Percentiles rank a stretch among this genome's conserved stretches.
Evolutionary conservation across 108 stramenopile species (phyloP).

Genomic region (Fistulifera solaris): DNA sequence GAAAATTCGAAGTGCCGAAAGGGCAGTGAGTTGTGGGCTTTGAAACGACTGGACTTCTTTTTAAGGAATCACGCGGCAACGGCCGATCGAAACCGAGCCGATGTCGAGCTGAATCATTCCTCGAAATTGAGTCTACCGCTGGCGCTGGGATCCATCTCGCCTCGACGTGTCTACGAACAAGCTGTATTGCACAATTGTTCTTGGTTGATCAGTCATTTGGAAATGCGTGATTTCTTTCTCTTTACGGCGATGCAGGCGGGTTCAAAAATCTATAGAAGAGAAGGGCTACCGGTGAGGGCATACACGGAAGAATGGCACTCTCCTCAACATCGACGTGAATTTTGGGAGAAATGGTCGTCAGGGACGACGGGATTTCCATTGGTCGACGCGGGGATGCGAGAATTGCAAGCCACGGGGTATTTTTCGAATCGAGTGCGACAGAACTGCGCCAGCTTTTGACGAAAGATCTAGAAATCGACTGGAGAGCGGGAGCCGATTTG

Average conservation of each 20-base stretch:
- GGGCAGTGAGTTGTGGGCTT: slow-evolving; percentile 20
- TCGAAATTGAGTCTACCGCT: slow-evolving; percentile 33
- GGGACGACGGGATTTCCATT: slow-evolving; percentile 80
- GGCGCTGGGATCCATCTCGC: slow-evolving; percentile 44
- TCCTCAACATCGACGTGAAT: neutral
- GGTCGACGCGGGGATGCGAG: slow-evolving; percentile 88
- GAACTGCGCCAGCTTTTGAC: slow-evolving; percentile 82
- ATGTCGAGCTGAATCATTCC: slow-evolving; percentile 42
- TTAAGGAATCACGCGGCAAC: slow-evolving; percentile 28
- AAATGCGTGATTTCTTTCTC: slow-evolving; percentile 67
- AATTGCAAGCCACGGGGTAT: slow-evolving; percentile 78
- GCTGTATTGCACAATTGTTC: slow-evolving; percentile 15
- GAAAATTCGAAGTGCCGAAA: neutral
- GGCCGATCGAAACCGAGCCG: slow-evolving; percentile 43
- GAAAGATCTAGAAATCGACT: slow-evolving; percentile 77
- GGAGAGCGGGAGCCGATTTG: slow-evolving; percentile 83
- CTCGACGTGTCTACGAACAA: slow-evolving; percentile 24
- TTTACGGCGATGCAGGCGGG: slow-evolving; percentile 39
- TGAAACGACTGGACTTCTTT: slow-evolving; percentile 33
- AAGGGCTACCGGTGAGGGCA: slow-evolving; percentile 25
- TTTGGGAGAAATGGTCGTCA: slow-evolving; percentile 42
- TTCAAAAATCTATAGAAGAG: slow-evolving; percentile 13
- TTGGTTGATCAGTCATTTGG: slow-evolving; percentile 61
- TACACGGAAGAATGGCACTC: neutral
- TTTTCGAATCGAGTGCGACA: slow-evolving; percentile 89